Conservation (phyloP, 768 basidiomycete genomes). For the Phaeolepiota aurea region DNA sequence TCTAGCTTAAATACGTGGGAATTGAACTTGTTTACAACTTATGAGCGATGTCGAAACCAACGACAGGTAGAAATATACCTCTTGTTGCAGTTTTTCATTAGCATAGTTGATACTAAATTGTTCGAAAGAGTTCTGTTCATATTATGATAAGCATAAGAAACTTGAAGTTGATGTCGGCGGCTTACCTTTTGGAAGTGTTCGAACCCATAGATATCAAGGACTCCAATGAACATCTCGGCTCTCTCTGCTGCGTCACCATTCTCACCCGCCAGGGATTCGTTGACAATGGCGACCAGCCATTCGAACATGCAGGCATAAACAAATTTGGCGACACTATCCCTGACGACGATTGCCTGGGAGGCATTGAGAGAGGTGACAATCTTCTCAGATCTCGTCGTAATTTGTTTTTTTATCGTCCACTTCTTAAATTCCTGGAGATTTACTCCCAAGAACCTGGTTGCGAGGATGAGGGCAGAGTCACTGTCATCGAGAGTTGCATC, state of each 20-base stretch:
- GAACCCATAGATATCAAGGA: conserved; percentile 95
- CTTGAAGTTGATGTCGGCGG: not conserved
- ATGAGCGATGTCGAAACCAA: conserved; percentile 2
- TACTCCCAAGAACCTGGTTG: conserved; percentile 87
- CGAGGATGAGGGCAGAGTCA: conserved; percentile 70
- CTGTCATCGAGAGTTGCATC: conserved; percentile 82
- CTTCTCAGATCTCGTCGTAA: conserved; percentile 90
- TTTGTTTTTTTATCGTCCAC: conserved; percentile 98
- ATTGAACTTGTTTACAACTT: conserved; percentile 63
- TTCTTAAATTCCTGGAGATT: conserved; percentile 92
- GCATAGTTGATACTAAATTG: conserved; percentile 99
- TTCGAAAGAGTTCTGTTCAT: conserved; percentile 74
- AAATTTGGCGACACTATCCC: conserved; percentile 97
- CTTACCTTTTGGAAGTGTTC: conserved; percentile 92
- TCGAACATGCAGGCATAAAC: conserved; percentile 98
- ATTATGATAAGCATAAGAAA: conserved; percentile 3
- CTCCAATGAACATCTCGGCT: conserved; percentile 98
- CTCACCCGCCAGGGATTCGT: conserved; percentile 95
- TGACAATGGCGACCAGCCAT: conserved; percentile 96
- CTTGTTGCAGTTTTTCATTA: conserved; percentile 96
- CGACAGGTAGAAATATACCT: conserved; percentile 40
- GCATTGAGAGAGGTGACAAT: conserved; percentile 83
- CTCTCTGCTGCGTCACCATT: conserved; percentile 82
- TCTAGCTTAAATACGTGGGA: conserved; percentile 99
- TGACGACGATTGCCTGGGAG: conserved; percentile 86